Base-by-base conservation (phyloP, 768 basidiomycete species). In the Antrodiella citrinella region DNA sequence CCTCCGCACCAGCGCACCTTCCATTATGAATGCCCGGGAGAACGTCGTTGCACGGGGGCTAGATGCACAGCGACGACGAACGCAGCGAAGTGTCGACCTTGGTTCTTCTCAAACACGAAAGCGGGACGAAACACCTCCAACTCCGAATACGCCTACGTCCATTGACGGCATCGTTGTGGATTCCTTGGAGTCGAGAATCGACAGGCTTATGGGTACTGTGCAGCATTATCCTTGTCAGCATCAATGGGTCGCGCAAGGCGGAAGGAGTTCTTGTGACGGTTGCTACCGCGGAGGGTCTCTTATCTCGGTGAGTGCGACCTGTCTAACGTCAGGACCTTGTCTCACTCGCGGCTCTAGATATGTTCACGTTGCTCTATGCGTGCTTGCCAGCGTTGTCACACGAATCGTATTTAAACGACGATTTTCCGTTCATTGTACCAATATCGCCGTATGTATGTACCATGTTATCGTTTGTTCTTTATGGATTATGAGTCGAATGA, bases 161-260 rank as follows among this genome's bases (percentile, higher is more conserved):
- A 39, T 35, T 19, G 47, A 48, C 25, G 30, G 47, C n/a, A 22
- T 22, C 22, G 30, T 15, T 19, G 5, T 43, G 24, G 18, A 41
- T 15, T 25, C 44, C 5, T 24, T 45, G 26, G 43, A 45, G 19
- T 22, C 44, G 49, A 43, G 40, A n/a, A 51, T 51, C 25, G 49
- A 44, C 21, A 43, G 49, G 12, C 23, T 51, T 11, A 3, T 51
- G 9, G 12, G 24, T 4, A 19, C 22, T 5, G 49, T 51, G 4
- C 30, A 51, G 26, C 49, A 45, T 4, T 35, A 11, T 26, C 49
- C 49, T 4, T 42, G 40, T 20, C 44, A 25, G n/a, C 49, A 51
- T 24, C 41, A 45, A 4, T 51, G 49, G 49, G 5, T 21, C 5
- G 24, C 40, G 4, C 15, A 9, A 10, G 13, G 10, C 18, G 44